Conservation (phyloP, 2,329 filamentous ascomycete genomes). For the Chaetomium globosum region DNA sequence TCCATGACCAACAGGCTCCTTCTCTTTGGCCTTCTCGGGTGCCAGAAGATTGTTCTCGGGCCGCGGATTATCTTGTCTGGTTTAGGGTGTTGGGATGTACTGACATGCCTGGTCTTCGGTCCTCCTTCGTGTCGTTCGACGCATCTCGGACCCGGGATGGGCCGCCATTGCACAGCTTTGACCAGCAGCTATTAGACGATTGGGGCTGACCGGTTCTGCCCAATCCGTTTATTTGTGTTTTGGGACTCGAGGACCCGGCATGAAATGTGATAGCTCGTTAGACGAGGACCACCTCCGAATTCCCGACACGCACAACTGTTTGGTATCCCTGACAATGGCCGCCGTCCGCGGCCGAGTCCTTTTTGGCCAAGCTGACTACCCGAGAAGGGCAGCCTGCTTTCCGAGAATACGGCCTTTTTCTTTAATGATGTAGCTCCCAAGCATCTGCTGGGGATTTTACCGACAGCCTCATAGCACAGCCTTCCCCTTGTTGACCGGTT, state of each 20-base stretch:
- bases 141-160: slow-evolving; percentile 17
- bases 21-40: slow-evolving; percentile 4
- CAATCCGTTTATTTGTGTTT: slow-evolving; percentile 18
- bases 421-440: not conserved
- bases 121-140: slow-evolving; percentile 5
- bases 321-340: slow-evolving; percentile 4
- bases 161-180: slow-evolving; percentile 21
- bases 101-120: not conserved
- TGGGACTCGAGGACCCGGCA: slow-evolving; percentile 5
- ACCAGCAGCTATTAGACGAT: slow-evolving; percentile 5
- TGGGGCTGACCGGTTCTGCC: slow-evolving; percentile 10
- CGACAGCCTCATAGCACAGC: not conserved
- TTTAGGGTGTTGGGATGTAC: not conserved
- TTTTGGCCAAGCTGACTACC: not conserved
- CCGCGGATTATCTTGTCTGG: not conserved
- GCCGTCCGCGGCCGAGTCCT: not conserved
- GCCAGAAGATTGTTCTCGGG: slow-evolving; percentile 2
- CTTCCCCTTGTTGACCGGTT: not conserved
- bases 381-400: not conserved
- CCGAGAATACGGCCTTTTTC: not conserved
- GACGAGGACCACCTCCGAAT: slow-evolving; percentile 12
- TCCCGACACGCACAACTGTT: not conserved
- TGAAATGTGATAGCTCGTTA: slow-evolving; percentile 22
- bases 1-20: not conserved
- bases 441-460: not conserved